Conservation (phyloP, 176 grass and related monocot species). For the Coix lacrymajobi region DNA sequence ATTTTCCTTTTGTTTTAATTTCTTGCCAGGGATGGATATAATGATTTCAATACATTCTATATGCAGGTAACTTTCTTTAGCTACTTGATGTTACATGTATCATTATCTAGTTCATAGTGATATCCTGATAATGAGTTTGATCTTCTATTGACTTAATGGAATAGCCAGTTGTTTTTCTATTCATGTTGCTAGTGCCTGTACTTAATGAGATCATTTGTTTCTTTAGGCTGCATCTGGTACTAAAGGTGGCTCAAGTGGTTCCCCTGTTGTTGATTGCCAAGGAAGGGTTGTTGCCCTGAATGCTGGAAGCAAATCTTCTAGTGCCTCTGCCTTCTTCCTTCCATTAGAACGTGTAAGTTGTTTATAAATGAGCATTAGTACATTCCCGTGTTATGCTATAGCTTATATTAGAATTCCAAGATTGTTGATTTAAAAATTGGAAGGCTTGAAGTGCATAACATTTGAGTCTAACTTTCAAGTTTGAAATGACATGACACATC, state of each 20-base stretch:
- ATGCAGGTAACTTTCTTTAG: constrained; percentile 72
- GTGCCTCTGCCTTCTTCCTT: constrained; percentile 97
- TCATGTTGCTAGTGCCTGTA: not conserved
- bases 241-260: constrained; percentile 99
- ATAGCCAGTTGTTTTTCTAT: not conserved
- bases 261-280: constrained; percentile 94
- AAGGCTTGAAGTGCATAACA: not conserved
- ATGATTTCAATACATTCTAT: constrained; percentile 99
- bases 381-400: not conserved
- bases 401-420: not conserved
- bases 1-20: constrained; percentile 28
- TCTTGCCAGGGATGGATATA: constrained; percentile 87
- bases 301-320: constrained; percentile 99
- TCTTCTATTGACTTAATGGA: constrained; percentile 6
- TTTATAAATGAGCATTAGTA: constrained; percentile 6
- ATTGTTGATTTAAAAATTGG: not conserved
- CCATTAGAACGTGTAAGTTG: constrained; percentile 82
- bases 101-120: not conserved
- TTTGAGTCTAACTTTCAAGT: not conserved
- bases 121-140: not conserved
- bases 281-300: constrained; percentile 98
- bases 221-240: constrained; percentile 94
- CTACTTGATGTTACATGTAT: constrained; percentile 12
- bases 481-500: not conserved
- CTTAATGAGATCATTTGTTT: constrained; percentile 27